Conservation (phyloP, 2,329 filamentous ascomycete species). For the Saccharata proteae region DNA sequence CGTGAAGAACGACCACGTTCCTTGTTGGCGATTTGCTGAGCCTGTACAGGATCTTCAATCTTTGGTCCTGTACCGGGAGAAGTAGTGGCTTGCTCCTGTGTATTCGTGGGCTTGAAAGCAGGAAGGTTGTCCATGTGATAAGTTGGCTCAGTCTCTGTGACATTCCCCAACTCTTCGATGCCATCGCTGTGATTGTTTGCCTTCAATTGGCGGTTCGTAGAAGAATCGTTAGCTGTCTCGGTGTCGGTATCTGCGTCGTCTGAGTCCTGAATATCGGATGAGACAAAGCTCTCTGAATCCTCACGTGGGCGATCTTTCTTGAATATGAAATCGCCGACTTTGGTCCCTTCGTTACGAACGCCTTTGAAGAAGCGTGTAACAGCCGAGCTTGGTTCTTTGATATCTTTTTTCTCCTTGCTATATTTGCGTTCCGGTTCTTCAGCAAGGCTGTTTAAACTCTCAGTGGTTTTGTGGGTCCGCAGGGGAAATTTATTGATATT, state of each 20-base stretch:
- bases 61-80: slow-evolving; percentile 1
- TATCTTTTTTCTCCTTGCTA: slow-evolving; percentile 26
- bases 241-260: slow-evolving; percentile 34
- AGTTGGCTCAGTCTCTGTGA: slow-evolving; percentile 1
- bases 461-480: slow-evolving; percentile 21
- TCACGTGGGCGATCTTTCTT: slow-evolving; percentile 39
- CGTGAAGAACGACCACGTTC: slow-evolving; percentile 28
- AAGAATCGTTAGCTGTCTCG: slow-evolving; percentile 11
- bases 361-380: slow-evolving; percentile 66
- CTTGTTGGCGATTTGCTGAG: slow-evolving; percentile 10
- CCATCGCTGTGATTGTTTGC: not conserved
- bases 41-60: not conserved
- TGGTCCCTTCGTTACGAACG: slow-evolving; percentile 52
- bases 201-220: not conserved
- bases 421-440: slow-evolving; percentile 8
- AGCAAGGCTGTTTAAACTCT: slow-evolving; percentile 24
- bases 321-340: slow-evolving; percentile 49
- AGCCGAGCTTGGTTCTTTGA: slow-evolving; percentile 36
- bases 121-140: slow-evolving; percentile 5
- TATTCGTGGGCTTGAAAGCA: slow-evolving; percentile 5
- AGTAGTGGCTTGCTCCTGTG: slow-evolving; percentile 1
- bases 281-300: slow-evolving; percentile 18
- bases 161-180: not conserved
- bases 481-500: slow-evolving; percentile 5
- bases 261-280: slow-evolving; percentile 33